Base-by-base conservation (phyloP, 2,329 filamentous ascomycete genomes). In the Fusarium sp. region DNA sequence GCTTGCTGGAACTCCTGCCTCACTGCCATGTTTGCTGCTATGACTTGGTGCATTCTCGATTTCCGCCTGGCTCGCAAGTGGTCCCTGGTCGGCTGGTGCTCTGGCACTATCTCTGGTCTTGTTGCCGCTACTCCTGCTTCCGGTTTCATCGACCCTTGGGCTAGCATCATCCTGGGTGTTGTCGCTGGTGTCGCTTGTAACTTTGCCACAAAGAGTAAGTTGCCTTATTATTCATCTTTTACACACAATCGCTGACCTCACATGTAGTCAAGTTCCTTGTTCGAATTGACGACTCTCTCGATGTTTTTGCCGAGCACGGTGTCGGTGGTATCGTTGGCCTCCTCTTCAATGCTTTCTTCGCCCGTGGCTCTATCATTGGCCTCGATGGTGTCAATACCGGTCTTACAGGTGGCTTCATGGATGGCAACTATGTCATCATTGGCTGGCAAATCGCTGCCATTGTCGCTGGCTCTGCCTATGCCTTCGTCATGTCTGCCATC, bases 1-100 rank as follows among this genome's bases (percentile, higher is more conserved):
- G 95, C 96, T 61, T 97, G 94, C 90, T 99, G 95, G 95, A 98
- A 98, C 88, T 94, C 93, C 67, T 98, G 96, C 86, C 82, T 97
- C 79, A 96, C 94, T 41, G 95, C 94, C 81, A 94, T 95, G 86
- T 97, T 98, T 79, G 95, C 91, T 44, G 92, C 94, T 73, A 93
- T 96, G 83, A 93, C 95, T 60, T 99, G 96, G 96, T 95, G 95
- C 78, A 84, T 98, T 53, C 94, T 98, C 78, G 96, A 99, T 89
- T 98, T 92, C 90, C 92, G 96, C 69, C 90, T 98, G 66, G 95
- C 95, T 67, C 91, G 91, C 83, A 98, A 98, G 87, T 97, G 95
- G 95, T 97, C 88, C 45, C 91, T 92, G 83, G 91, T 92, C 71
- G 91, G 91, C 75, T 92, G 91, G 89, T 93, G 91, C 82, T 92